Conservation (phyloP, 768 basidiomycete genomes). For the Grammothele lineata region DNA sequence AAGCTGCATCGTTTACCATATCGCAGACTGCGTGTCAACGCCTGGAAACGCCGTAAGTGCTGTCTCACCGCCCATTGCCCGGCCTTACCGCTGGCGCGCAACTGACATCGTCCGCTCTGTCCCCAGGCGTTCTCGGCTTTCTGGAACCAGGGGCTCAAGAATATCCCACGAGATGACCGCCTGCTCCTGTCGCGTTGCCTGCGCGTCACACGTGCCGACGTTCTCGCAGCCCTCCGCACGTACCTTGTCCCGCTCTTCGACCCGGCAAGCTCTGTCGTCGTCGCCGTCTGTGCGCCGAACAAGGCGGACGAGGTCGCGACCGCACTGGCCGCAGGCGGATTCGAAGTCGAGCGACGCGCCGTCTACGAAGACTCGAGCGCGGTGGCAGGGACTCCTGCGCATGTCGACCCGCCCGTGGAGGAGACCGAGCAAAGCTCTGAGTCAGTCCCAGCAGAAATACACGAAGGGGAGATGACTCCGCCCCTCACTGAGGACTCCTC, state of each 20-base stretch:
- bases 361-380: conserved; percentile 50
- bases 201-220: conserved; percentile 72
- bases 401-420: too few relatives aligned
- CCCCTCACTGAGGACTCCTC: too few relatives aligned
- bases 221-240: conserved; percentile 58
- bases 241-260: conserved; percentile 85
- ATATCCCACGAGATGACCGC: conserved; percentile 67
- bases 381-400: too few relatives aligned
- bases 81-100: too few relatives aligned
- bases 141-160: conserved; percentile 85
- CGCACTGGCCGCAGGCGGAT: conserved; percentile 62
- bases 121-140: conserved; percentile 80
- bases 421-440: too few relatives aligned
- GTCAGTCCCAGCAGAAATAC: too few relatives aligned
- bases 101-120: neutral
- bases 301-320: conserved; percentile 71
- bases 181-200: conserved; percentile 73
- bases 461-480: too few relatives aligned
- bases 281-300: conserved; percentile 82
- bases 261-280: conserved; percentile 65
- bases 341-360: conserved; percentile 66
- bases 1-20: conserved; percentile 81
- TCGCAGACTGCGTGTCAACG: conserved; percentile 77
- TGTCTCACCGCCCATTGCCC: neutral
- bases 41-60: conserved; percentile 71